Evolutionary conservation across 2,329 filamentous ascomycete genomes (phyloP).

Genomic region (Clarireedia homoeocarpa): DNA sequence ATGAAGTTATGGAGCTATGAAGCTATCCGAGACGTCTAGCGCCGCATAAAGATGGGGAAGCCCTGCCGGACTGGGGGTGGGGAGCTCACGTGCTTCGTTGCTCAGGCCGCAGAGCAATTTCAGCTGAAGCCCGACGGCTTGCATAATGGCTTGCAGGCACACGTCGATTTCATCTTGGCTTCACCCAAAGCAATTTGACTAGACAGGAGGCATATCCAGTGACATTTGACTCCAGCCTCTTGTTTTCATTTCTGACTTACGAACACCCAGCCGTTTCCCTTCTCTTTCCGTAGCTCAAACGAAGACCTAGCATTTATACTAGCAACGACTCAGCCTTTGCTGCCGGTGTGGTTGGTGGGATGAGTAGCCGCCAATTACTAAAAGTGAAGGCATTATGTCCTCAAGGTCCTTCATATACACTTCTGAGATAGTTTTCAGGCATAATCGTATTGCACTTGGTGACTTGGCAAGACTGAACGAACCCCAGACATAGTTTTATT

Average conservation of each 20-base stretch:
- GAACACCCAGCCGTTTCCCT: not conserved
- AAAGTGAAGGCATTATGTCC: not conserved
- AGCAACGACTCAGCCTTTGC: not conserved
- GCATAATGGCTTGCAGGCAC: conserved; percentile 1
- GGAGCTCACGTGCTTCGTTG: too few species aligned
- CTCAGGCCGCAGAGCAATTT: not conserved
- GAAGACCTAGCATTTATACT: not conserved
- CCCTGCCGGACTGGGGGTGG: not conserved
- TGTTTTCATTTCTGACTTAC: not conserved
- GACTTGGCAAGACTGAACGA: too few species aligned
- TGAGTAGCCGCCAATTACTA: not conserved
- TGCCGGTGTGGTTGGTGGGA: not conserved
- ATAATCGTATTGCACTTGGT: not conserved
- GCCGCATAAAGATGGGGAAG: too few species aligned
- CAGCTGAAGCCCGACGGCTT: conserved; percentile 5
- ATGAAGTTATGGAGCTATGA: too few species aligned
- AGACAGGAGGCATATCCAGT: not conserved
- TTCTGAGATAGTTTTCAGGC: not conserved
- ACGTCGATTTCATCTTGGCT: not conserved
- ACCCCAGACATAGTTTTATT: not conserved
- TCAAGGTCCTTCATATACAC: not conserved
- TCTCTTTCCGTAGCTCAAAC: not conserved
- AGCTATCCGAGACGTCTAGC: too few species aligned
- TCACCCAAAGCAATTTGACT: not conserved
- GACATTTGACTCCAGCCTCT: not conserved